Base-by-base conservation (phyloP, 2,329 filamentous ascomycete genomes). In the Penicillium sp. region DNA sequence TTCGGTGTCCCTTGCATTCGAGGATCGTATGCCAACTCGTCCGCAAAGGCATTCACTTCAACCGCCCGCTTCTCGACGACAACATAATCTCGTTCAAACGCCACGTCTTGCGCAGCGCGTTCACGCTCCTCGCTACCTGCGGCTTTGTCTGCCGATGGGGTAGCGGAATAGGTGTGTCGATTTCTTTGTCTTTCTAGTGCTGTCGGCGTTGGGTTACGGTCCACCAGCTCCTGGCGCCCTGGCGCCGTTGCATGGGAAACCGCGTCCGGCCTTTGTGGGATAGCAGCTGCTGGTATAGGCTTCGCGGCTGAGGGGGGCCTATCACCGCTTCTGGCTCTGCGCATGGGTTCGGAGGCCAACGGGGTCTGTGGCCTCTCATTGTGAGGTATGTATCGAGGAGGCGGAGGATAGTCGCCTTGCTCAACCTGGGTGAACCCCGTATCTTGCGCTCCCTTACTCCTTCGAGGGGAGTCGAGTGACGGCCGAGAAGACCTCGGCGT, bases 21-120 rank as follows among this genome's bases (percentile, higher is more conserved):
- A 52, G 91, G 91, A 71, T 91, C 94, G 56, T 93, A 91, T 49
- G 92, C 93, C 73, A 99, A 83, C 78, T 98, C 94, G 76, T 99
- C 95, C 23, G 95, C 95, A 71, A 99, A 90, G 3, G 95, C 95
- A 75, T 99, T 98, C 55, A 99, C 94, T 76, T 98, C 94, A 11
- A 99, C 93, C 21, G 93, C 91, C 67, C 90, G 89, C 81, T 97
- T 97, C 80, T 99, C 95, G 13, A 99, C 92, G 29, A 98, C 84
- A 21, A 99, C 94, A 71, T 98, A 99, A 67, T 98, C 95, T 67
- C 94, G 88, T 74, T 97, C 93, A 69, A 96, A 91, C 1, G 91
- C 91, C 53, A 96, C 88, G 66, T 98, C 94, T 70, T 96, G 91
- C 3, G 91, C 92, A 3, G 90, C 90, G 50, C 85, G 84, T 66